These are phyloP conservation scores for Asterochloris erici DNA, from an alignment of 139 green algal genomes.

Conservation along the genomic window DNA sequence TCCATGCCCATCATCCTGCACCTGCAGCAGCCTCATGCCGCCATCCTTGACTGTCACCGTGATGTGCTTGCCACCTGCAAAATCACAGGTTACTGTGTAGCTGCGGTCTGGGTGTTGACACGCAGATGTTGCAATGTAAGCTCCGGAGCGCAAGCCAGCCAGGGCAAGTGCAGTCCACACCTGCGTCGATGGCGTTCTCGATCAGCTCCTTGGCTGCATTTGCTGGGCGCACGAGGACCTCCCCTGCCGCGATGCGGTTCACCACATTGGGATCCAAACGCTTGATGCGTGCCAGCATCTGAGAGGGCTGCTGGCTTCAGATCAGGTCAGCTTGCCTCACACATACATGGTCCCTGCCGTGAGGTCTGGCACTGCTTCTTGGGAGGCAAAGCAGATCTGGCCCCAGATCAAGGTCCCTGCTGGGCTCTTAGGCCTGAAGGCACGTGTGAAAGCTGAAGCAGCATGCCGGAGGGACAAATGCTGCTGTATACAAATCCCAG, in stretches of 20 bases:
- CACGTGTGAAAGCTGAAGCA: no score
- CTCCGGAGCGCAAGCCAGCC: not conserved
- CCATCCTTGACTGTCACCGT: slow-evolving; percentile 87
- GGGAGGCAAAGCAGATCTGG: no score
- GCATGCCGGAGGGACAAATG: no score
- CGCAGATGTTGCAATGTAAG: not conserved
- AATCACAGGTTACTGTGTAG: not conserved
- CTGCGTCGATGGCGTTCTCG: slow-evolving; percentile 96
- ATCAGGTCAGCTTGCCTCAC: not conserved
- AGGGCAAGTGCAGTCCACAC: not conserved
- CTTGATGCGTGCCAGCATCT: slow-evolving; percentile 12
- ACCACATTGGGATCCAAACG: slow-evolving; percentile 78
- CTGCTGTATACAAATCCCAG: no score
- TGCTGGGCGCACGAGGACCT: slow-evolving; percentile 84
- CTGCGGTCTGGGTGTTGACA: not conserved
- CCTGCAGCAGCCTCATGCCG: slow-evolving; percentile 87
- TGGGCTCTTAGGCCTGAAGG: no score
- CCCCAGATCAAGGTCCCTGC: no score
- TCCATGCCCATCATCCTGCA: slow-evolving; percentile 91
- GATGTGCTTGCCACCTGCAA: slow-evolving; percentile 61
- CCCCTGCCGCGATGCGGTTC: slow-evolving; percentile 93
- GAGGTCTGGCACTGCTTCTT: no score
- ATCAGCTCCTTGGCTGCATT: slow-evolving; percentile 96
- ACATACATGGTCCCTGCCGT: no score
- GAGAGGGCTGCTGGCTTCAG: not conserved